Conservation (phyloP, 176 grass and related monocot species). For the Echinochloa phyllopogon region DNA sequence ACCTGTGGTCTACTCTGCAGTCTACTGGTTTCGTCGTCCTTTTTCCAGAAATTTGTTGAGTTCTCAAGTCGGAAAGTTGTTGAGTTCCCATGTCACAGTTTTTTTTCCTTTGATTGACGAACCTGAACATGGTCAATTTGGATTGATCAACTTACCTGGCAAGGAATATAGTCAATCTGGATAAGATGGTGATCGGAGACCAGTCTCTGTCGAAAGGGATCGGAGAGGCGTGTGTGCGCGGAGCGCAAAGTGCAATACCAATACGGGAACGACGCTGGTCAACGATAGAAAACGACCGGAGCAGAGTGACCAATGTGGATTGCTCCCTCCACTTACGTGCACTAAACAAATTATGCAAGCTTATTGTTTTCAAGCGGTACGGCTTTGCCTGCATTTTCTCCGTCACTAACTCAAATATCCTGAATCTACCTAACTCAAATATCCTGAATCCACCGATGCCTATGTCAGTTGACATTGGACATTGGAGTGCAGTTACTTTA, state of each 20-base stretch:
- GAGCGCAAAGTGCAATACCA: neutral
- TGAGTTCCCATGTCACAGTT: too few species aligned
- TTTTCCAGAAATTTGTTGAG: neutral
- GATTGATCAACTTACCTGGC: neutral
- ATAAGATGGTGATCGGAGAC: neutral
- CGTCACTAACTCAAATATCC: too few species aligned
- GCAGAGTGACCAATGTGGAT: neutral
- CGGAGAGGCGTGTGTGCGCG: neutral
- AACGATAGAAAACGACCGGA: neutral
- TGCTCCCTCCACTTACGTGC: neutral
- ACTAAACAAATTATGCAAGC: neutral
- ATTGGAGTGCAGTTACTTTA: neutral
- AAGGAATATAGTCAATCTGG: neutral
- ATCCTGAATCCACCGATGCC: neutral
- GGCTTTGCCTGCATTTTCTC: too few species aligned
- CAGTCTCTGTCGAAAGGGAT: neutral
- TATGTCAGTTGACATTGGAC: neutral
- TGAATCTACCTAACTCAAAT: too few species aligned
- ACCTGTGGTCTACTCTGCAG: neutral
- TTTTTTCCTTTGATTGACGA: too few species aligned
- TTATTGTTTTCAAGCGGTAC: neutral
- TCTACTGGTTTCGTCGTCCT: neutral
- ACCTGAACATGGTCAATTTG: neutral
- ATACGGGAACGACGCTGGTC: neutral
- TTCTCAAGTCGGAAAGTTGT: neutral